These are phyloP conservation scores for Gyrodon lividus DNA, from an alignment of 768 basidiomycete species.

Conservation along the genomic window DNA sequence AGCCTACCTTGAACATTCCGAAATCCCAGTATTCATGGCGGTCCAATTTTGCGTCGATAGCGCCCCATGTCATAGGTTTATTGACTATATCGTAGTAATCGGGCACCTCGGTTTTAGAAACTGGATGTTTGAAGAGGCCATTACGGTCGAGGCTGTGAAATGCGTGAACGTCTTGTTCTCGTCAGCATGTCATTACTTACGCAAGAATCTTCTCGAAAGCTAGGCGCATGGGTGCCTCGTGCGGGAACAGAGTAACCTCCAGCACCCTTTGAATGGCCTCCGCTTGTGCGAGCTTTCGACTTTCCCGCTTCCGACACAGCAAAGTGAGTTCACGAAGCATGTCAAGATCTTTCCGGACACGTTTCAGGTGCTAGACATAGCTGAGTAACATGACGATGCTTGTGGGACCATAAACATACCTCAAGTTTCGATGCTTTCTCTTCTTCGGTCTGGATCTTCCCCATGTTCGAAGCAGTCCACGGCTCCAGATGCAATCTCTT, in stretches of 20 bases:
- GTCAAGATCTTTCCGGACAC: conserved; percentile 75
- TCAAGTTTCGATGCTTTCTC: conserved; percentile 82
- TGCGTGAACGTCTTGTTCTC: conserved; percentile 6
- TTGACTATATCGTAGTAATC: conserved; percentile 90
- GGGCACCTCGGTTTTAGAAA: conserved; percentile 73
- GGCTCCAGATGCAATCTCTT: conserved; percentile 95
- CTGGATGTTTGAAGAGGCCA: conserved; percentile 80
- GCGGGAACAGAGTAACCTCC: conserved; percentile 61
- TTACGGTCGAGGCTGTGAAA: conserved; percentile 64
- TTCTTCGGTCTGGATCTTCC: conserved; percentile 69
- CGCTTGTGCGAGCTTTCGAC: conserved; percentile 68
- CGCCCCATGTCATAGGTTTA: conserved; percentile 85
- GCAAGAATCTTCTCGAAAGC: conserved; percentile 69
- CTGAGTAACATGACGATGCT: not conserved
- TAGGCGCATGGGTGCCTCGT: conserved; percentile 55
- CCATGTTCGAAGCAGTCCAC: conserved; percentile 81
- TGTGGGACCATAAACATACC: conserved; percentile 41
- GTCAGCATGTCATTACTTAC: conserved; percentile 43
- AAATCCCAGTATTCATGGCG: conserved; percentile 80
- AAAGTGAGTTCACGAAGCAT: conserved; percentile 65
- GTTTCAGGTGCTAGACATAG: conserved; percentile 48
- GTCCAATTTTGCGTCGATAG: conserved; percentile 81
- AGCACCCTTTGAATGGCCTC: conserved; percentile 69
- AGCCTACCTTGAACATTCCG: conserved; percentile 63
- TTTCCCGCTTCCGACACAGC: conserved; percentile 74